Evolutionary conservation across 2,329 filamentous ascomycete species (phyloP), one percentile per base, ranked within the genome.

Genomic region (Fusarium drepaniforme): DNA sequence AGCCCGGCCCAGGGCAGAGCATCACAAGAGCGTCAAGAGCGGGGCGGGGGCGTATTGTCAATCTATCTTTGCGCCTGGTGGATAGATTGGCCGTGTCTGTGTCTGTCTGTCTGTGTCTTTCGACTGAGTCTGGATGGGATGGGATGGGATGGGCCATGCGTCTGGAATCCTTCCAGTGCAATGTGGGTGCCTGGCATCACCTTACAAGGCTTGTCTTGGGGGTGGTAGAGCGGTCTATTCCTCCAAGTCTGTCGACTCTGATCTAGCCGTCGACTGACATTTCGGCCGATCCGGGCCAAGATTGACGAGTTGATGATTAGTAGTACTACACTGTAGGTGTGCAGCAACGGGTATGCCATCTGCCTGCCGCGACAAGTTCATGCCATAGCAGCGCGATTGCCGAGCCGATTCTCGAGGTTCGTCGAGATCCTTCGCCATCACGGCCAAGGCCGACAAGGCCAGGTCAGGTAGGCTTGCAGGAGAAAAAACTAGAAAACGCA

Each of bases 1-100:
- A 78, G 73, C 73, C 75, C 77, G 57, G 67, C 57, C 56, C 56
- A 62, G 40, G 58, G 23, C 44, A 62, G 49, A 42, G 38, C 61
- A 73, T 58, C 69, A 67, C 63, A 70, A 62, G 62, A 67, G 56
- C 30, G 57, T 73, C 59, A 67, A 62, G 62, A 59, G 72, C 68
- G 72, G 67, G 58, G 64, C 67, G 49, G 28, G 23, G 46, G 44
- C 70, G 71, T 51, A 46, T 65, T 57, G 51, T 65, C 62, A 67
- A 42, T 64, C 62, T 58, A 42, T 64, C 38, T 56, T 49, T 74
- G 58, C 56, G 59, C 75, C 53, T 40, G 42, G 51, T 35, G 37
- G 33, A 61, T 64, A 63, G 23, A 16, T 59, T 64, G 38, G 25
- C 15, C 46, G 46, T 30, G 46, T 13, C 46, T 16, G 44, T 44